Percentiles rank a stretch among this genome's conserved stretches.
Conservation (phyloP, 2,329 filamentous ascomycete genomes). For the Blastomyces parvus region DNA sequence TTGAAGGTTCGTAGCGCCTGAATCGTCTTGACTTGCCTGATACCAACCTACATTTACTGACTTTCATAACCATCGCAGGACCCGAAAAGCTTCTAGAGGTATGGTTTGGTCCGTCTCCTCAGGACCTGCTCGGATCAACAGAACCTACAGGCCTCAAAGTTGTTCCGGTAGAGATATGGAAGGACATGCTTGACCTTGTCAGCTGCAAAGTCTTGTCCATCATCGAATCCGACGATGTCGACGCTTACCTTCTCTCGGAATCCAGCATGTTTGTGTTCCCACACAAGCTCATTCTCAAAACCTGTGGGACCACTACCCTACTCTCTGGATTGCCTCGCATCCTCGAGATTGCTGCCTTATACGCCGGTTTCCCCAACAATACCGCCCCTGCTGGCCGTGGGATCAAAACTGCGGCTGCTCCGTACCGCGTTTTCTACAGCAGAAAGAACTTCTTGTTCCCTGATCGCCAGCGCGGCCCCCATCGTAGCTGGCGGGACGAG, state of each 20-base stretch:
- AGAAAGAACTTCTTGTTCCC: conserved; percentile 98
- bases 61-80: conserved; percentile 40
- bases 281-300: conserved; percentile 99
- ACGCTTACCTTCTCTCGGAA: conserved; percentile 93
- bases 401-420: conserved; percentile 67
- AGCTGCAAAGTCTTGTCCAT: conserved; percentile 97
- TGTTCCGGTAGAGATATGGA: conserved; percentile 77
- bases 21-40: not conserved
- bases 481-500: conserved; percentile 96
- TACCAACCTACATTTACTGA: not conserved
- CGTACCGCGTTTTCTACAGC: conserved; percentile 96
- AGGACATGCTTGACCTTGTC: conserved; percentile 93
- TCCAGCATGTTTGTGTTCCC: conserved; percentile 99
- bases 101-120: conserved; percentile 82
- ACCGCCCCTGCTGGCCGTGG: conserved; percentile 57
- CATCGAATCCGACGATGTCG: conserved; percentile 83
- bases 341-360: conserved; percentile 77
- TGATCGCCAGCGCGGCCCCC: conserved; percentile 84
- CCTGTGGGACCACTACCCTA: conserved; percentile 91
- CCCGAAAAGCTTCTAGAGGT: conserved; percentile 98
- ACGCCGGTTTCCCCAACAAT: conserved; percentile 81
- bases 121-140: conserved; percentile 59
- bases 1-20: conserved; percentile 58
- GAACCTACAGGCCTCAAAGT: conserved; percentile 73
- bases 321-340: conserved; percentile 82